Base-by-base conservation (phyloP, 192 early-diverging fungal genomes). In the Podila minutissima region DNA sequence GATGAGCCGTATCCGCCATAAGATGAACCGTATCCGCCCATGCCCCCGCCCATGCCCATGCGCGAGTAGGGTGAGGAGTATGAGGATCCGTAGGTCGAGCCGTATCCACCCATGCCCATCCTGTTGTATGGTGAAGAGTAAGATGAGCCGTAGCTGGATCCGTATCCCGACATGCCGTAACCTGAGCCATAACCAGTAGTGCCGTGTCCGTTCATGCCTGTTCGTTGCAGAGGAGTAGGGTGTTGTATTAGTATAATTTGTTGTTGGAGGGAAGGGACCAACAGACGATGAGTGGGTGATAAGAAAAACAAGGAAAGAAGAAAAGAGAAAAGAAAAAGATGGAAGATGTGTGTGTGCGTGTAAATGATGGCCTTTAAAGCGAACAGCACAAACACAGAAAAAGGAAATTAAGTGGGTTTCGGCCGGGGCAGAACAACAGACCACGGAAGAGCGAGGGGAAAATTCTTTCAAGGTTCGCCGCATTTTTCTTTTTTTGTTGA, bases 1-100 rank as follows among this genome's bases (percentile, higher is more conserved):
- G 68, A 61, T 41, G 75, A 70, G 29, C 89, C 88, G 41, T 90
- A 91, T 9, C 82, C 74, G 7, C 88, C 78, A 9, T 88, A 88
- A 67, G 89, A 90, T 0, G 66, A 85, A 48, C 74, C 86, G 67
- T 75, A 83, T 57, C 87, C 88, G 17, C 82, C 65, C 32, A 69
- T 70, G 51, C 78, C 82, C 46, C 87, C 88, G 17, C 82, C 65
- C 32, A 69, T 70, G 51, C 78, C 82, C 46, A 74, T 64, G 32
- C 67, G 75, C 7, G 75, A 74, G 59, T 83, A 79, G 7, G 75
- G 82, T 33, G 82, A 76, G 20, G 83, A 74, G 46, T 73, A 74
- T 20, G 74, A 67, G 31, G 75, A 74, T 48, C 78, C 78, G 55
- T 85, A 86, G 5, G 67, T 58, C 11, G 77, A 71, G 41, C 86